Conservation (phyloP, 2,329 filamentous ascomycete species). For the Xylariomycetidae sp. region DNA sequence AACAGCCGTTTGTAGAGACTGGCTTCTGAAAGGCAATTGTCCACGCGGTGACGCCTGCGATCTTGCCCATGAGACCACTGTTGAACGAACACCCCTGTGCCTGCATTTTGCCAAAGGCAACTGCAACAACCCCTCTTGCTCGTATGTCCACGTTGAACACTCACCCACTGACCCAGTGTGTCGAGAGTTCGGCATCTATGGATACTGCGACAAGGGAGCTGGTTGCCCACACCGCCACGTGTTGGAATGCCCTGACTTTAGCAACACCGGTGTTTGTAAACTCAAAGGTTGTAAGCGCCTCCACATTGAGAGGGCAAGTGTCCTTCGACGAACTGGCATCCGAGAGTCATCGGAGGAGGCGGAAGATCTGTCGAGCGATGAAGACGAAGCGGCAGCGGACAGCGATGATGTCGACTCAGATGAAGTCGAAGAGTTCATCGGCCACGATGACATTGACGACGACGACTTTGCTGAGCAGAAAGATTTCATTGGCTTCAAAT, state of each 20-base stretch:
- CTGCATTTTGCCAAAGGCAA: constrained; percentile 85
- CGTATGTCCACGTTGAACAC: constrained; percentile 79
- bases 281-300: constrained; percentile 77
- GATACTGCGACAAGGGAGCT: constrained; percentile 82
- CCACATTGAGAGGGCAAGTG: constrained; percentile 83
- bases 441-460: constrained; percentile 48
- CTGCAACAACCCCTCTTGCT: constrained; percentile 82
- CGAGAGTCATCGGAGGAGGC: constrained; percentile 42
- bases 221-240: constrained; percentile 79
- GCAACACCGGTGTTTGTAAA: constrained; percentile 82
- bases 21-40: constrained; percentile 76
- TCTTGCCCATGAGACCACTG: constrained; percentile 79
- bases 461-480: constrained; percentile 52
- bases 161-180: constrained; percentile 77
- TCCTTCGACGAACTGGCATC: constrained; percentile 63
- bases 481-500: constrained; percentile 53
- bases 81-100: constrained; percentile 83
- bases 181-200: constrained; percentile 75
- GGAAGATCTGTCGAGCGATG: constrained; percentile 74
- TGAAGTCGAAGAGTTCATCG: constrained; percentile 62
- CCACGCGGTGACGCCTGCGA: constrained; percentile 75
- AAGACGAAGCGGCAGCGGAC: constrained; percentile 62
- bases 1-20: constrained; percentile 86
- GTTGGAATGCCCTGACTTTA: constrained; percentile 91
- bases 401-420: constrained; percentile 80